These are phyloP conservation scores for Zymoseptoria ardabiliae DNA, from an alignment of 2,329 filamentous ascomycete species.

Conservation along the genomic window DNA sequence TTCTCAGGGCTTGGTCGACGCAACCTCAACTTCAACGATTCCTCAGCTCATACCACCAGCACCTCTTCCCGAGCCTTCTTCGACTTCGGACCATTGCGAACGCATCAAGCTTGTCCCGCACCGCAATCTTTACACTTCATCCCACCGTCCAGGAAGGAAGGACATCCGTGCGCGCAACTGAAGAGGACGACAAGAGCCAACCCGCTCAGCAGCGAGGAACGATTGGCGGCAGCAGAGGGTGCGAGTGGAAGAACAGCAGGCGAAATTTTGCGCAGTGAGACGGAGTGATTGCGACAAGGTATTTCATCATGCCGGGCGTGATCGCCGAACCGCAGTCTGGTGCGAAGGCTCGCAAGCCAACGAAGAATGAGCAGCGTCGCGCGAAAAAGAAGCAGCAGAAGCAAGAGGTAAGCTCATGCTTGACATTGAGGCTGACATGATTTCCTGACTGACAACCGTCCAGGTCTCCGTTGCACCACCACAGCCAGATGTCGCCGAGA, in stretches of 20 bases:
- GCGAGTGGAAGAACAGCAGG: too few species aligned
- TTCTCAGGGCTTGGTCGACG: not conserved
- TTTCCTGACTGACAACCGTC: slow-evolving; percentile 11
- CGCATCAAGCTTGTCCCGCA: too few species aligned
- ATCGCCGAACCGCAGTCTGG: slow-evolving; percentile 24
- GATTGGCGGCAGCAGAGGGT: not conserved
- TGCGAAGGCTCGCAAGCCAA: slow-evolving; percentile 55
- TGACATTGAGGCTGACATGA: not conserved
- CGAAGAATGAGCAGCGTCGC: slow-evolving; percentile 89
- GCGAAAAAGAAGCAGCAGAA: slow-evolving; percentile 93
- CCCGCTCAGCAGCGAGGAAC: not conserved
- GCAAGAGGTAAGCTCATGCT: slow-evolving; percentile 38
- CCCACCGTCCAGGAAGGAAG: too few species aligned
- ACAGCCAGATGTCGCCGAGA: slow-evolving; percentile 20
- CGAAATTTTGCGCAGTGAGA: not conserved
- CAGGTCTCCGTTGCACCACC: slow-evolving; percentile 23
- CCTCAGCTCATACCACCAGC: not conserved
- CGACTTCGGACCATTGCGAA: too few species aligned
- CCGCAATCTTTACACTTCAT: too few species aligned
- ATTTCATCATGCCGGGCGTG: slow-evolving; percentile 29
- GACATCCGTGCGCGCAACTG: too few species aligned
- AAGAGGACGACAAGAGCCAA: not conserved
- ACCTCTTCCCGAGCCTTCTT: not conserved
- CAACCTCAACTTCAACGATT: not conserved
- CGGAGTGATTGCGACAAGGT: slow-evolving; percentile 9